Conservation (phyloP, 768 basidiomycete species). For the Mycena maculata region DNA sequence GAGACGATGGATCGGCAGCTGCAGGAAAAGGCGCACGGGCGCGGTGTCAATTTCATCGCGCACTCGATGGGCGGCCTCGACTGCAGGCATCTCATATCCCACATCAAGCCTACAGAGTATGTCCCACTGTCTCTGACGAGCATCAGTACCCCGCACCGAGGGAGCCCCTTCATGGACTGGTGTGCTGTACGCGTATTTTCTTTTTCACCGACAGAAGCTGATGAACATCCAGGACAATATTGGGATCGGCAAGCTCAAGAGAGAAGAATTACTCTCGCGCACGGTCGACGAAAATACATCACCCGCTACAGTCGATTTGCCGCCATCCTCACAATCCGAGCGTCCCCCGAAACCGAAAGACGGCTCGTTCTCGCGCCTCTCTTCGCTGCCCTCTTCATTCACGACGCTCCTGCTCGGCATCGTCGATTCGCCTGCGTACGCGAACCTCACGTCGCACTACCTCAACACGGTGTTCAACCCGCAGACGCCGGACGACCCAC, state of each 20-base stretch:
- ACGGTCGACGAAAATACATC: conserved; percentile 25
- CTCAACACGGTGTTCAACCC: conserved; percentile 87
- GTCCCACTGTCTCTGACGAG: conserved; percentile 88
- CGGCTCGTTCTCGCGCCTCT: conserved; percentile 53
- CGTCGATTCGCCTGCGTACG: conserved; percentile 96
- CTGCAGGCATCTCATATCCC: conserved; percentile 91
- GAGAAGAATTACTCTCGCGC: conserved; percentile 50
- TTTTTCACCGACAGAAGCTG: conserved; percentile 19
- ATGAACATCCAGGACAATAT: conserved; percentile 75
- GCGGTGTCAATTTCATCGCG: conserved; percentile 91
- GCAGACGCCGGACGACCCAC: conserved; percentile 77
- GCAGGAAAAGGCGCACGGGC: conserved; percentile 70
- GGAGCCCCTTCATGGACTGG: conserved; percentile 99
- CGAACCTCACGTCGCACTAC: conserved; percentile 89
- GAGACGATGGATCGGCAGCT: conserved; percentile 80
- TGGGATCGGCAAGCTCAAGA: conserved; percentile 81
- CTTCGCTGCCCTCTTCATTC: conserved; percentile 82
- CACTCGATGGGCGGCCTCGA: conserved; percentile 99
- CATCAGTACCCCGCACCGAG: conserved; percentile 93
- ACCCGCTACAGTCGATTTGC: conserved; percentile 14
- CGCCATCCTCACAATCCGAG: conserved; percentile 39
- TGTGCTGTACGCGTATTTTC: conserved; percentile 72
- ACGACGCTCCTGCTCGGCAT: conserved; percentile 88
- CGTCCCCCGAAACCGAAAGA: conserved; percentile 36
- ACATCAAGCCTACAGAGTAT: conserved; percentile 85